Evolutionary conservation across 495 filamentous ascomycete species (phyloP).

Genomic region (Daldinia bambusicola): DNA sequence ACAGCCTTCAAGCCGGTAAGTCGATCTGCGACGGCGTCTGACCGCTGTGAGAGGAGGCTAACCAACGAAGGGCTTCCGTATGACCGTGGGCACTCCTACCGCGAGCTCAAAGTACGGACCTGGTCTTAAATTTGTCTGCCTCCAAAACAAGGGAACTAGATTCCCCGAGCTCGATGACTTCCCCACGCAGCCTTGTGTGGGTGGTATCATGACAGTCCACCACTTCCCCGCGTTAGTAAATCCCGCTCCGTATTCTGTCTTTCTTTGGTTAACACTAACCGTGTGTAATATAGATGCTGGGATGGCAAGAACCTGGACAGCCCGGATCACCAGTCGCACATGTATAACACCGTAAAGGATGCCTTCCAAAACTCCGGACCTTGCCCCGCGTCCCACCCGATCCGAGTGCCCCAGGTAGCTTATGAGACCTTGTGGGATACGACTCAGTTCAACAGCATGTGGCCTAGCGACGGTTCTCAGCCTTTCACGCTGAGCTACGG

Average conservation of each 20-base stretch:
- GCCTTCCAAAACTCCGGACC: constrained; percentile 56
- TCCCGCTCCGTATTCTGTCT: background rate
- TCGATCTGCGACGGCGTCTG: background rate
- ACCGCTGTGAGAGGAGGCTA: constrained; percentile 1
- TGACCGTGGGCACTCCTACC: constrained; percentile 61
- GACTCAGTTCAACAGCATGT: constrained; percentile 57
- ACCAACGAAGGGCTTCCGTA: constrained; percentile 61
- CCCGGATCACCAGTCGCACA: constrained; percentile 66
- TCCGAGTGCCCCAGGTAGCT: constrained; percentile 60
- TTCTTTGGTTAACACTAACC: constrained; percentile 25
- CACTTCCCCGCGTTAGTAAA: constrained; percentile 62
- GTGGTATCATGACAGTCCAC: constrained; percentile 64
- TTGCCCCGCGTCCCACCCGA: constrained; percentile 63
- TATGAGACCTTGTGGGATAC: constrained; percentile 66
- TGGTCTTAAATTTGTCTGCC: constrained; percentile 61
- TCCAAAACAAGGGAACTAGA: constrained; percentile 57
- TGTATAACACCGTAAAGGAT: constrained; percentile 60
- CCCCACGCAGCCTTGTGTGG: constrained; percentile 56
- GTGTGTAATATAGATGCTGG: constrained; percentile 58
- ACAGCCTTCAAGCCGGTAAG: constrained; percentile 61
- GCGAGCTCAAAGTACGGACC: constrained; percentile 46
- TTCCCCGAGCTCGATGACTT: constrained; percentile 60
- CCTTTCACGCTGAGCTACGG: constrained; percentile 60
- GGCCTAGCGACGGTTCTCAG: constrained; percentile 57
- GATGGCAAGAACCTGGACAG: constrained; percentile 68